Base-by-base conservation (phyloP, 176 grass and related monocot genomes). In the Sorghum bicolor region DNA sequence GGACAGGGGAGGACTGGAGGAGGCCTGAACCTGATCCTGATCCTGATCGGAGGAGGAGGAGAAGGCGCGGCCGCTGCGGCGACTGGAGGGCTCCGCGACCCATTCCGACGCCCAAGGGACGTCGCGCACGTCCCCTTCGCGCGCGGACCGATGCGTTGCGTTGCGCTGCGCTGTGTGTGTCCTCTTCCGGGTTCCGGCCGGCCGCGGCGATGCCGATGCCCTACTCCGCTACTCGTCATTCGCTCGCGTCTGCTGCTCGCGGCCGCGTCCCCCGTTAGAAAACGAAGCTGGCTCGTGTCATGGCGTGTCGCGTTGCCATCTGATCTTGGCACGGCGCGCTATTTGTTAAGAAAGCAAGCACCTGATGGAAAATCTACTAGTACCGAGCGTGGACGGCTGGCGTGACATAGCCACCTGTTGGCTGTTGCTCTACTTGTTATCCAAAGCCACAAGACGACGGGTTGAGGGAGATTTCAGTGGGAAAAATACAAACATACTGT, bases 71-170 rank as follows among this genome's bases (percentile, higher is more conserved):
- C 83, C 65, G 55, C 72, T 74, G 83, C 72, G 40, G 72, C 14
- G 32, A 34, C 48, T 0, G 92, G 86, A 81, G 76, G 84, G 92
- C 64, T 72, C 72, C 57, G 50, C 76, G 55, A 22, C 89, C 84
- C 86, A 50, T 64, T 38, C 31, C 36, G 4, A 43, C 32, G 72
- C 34, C 79, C 61, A 94, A 94, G 80, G 92, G 86, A 0, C 86
- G 80, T 22, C 84, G 80, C 26, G 73, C 52, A 33, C 62, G 64
- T 10, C 48, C 70, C 63, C 37, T 57, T 57, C 72, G 14, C 72
- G 26, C 24, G 9, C 24, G 52, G 52, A 28, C 32, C 70, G 34
- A 53, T 74, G 64, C 32, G 61, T 52, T 26, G 5, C 24, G 12
- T 8, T 19, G 12, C 31, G 0, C 4, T 19, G 12, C 31, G 0